A percentile compares a stretch with the other conserved stretches of the same genome.
Conservation (phyloP, 805 yeast genomes). For the Monosporozyma yasuniensis region DNA sequence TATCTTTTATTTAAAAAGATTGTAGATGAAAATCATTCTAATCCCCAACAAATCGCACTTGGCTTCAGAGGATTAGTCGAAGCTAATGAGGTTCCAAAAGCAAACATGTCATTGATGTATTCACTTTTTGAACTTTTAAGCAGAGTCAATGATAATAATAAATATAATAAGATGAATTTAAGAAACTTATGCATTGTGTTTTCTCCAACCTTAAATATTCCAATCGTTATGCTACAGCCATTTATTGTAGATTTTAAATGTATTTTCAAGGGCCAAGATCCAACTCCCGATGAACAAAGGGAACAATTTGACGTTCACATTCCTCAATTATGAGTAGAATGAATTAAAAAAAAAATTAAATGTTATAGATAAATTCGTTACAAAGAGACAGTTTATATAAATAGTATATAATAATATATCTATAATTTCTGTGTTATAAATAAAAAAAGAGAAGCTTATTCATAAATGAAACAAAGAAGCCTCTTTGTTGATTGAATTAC, state of each 20-base stretch:
- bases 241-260: constrained; percentile 54
- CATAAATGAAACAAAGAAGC: background rate
- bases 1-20: constrained; percentile 33
- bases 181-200: constrained; percentile 73
- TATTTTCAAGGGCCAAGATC: constrained; percentile 47
- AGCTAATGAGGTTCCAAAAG: constrained; percentile 36
- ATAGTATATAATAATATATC: background rate
- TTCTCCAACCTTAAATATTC: constrained; percentile 68
- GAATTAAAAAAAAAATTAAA: background rate
- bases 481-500: background rate
- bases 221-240: constrained; percentile 49
- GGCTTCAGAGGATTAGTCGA: constrained; percentile 30
- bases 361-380: background rate
- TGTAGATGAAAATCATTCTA: constrained; percentile 26
- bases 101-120: constrained; percentile 51
- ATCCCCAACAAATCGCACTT: constrained; percentile 22
- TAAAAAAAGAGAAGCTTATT: background rate
- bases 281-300: constrained; percentile 34
- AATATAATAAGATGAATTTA: constrained; percentile 73
- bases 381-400: background rate
- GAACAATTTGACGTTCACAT: constrained; percentile 46
- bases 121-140: constrained; percentile 60
- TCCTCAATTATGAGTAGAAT: constrained; percentile 31
- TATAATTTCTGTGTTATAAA: background rate
- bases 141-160: constrained; percentile 51